These are phyloP conservation scores for Chlamydomonas incerta DNA, from an alignment of 139 green algal species.

Conservation along the genomic window DNA sequence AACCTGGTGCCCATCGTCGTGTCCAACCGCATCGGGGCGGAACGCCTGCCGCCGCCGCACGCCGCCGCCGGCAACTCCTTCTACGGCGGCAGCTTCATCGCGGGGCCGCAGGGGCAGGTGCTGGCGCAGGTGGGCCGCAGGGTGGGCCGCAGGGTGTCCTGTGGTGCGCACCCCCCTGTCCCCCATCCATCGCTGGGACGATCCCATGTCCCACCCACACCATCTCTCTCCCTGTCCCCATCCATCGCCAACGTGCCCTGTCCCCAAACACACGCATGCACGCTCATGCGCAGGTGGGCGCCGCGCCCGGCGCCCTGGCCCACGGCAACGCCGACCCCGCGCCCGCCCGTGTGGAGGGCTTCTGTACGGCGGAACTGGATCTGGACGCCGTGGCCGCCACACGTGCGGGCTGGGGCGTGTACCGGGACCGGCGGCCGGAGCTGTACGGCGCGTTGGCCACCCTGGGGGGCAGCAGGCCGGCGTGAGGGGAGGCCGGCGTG, in stretches of 20 bases:
- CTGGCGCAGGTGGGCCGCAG: constrained; percentile 57
- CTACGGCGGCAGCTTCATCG: constrained; percentile 86
- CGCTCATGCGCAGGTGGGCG: not conserved
- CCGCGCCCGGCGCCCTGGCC: not conserved
- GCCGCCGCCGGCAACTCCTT: constrained; percentile 61
- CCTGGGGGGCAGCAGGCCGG: constrained; percentile 21
- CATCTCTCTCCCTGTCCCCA: not conserved
- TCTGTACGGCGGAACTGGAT: constrained; percentile 76
- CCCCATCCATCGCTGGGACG: too few species aligned
- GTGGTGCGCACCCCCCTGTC: too few species aligned
- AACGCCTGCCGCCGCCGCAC: constrained; percentile 61
- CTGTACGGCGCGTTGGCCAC: constrained; percentile 76
- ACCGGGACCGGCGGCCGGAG: constrained; percentile 83
- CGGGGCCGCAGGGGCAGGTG: constrained; percentile 63
- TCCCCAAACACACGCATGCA: too few species aligned
- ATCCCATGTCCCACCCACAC: not conserved
- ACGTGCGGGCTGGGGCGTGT: constrained; percentile 80
- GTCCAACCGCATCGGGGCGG: constrained; percentile 80
- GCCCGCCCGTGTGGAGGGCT: constrained; percentile 68
- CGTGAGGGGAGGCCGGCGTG: too few species aligned
- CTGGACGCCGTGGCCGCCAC: constrained; percentile 62
- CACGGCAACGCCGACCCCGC: constrained; percentile 9
- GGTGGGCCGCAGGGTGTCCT: too few species aligned
- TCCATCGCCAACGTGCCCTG: not conserved
- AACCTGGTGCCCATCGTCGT: constrained; percentile 83